phyloP scores from a whole-genome alignment of 2,329 filamentous ascomycete genomes.

The Aspergillus sp. region DNA sequence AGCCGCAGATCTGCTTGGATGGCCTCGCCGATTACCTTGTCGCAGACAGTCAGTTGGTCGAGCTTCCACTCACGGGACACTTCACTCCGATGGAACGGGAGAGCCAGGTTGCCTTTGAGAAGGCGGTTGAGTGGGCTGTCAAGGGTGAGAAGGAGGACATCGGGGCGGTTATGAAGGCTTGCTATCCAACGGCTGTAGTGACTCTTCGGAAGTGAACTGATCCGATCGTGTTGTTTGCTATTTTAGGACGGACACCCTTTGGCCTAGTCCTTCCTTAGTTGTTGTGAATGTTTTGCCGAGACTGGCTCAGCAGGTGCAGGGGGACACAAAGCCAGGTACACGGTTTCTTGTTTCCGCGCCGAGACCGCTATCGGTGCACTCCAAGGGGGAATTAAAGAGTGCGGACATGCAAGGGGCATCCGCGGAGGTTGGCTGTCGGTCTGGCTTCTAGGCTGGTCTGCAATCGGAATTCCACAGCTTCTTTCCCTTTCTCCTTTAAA shows the following conservation, averaged over 20 bases:
- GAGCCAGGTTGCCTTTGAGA: constrained; percentile 46
- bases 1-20: constrained; percentile 52
- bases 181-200: constrained; percentile 37
- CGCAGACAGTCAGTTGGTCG: constrained; percentile 52
- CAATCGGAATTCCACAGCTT: neutral
- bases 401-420: neutral
- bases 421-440: neutral
- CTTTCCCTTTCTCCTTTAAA: neutral
- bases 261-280: neutral
- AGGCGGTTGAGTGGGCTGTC: constrained; percentile 43
- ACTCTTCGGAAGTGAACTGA: constrained; percentile 35
- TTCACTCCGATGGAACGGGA: constrained; percentile 55
- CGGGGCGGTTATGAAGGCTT: constrained; percentile 29
- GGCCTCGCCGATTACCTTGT: constrained; percentile 56
- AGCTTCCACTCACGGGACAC: constrained; percentile 55
- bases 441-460: neutral
- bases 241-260: neutral
- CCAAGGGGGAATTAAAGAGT: neutral
- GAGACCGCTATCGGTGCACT: neutral
- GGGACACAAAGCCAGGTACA: neutral
- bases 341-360: neutral
- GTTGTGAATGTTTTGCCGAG: neutral
- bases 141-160: constrained; percentile 42
- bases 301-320: neutral
- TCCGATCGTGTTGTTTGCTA: neutral